These are phyloP conservation scores for Cucurbita moschata DNA, from an alignment of 306 rosid species.

Conservation along the genomic window DNA sequence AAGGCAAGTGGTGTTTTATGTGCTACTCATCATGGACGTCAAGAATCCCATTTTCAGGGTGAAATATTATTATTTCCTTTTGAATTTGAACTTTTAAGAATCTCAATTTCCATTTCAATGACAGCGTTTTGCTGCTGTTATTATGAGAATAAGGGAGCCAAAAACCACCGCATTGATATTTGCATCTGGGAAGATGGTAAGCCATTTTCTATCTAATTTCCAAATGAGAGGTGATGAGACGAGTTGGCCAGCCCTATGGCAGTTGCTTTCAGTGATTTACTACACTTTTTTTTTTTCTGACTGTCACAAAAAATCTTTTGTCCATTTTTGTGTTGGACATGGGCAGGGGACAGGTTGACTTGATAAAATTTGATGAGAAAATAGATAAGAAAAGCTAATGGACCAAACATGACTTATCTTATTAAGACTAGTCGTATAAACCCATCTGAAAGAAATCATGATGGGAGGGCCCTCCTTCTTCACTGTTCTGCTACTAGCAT, in stretches of 20 bases:
- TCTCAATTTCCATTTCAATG: neutral
- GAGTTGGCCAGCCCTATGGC: neutral
- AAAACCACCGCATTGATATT: conserved; percentile 88
- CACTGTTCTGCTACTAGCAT: neutral
- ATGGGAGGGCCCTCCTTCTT: neutral
- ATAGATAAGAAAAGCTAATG: neutral
- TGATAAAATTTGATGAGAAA: neutral
- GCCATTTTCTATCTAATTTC: neutral
- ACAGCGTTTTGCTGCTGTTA: conserved; percentile 98
- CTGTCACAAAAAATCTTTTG: neutral
- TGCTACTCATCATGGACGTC: neutral
- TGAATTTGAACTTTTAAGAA: neutral
- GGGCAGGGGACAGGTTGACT: neutral
- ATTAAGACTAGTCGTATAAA: neutral
- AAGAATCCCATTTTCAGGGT: neutral
- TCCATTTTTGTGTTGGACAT: neutral
- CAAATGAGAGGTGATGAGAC: neutral
- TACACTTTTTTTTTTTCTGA: neutral
- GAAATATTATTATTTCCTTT: neutral
- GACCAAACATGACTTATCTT: neutral
- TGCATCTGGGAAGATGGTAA: conserved; percentile 97
- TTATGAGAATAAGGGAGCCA: conserved; percentile 97
- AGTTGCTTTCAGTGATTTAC: neutral
- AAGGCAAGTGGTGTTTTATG: conserved; percentile 34
- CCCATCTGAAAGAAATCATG: neutral